phyloP scores from a whole-genome alignment of 2,329 filamentous ascomycete species.

The Colletotrichum limetticola region DNA sequence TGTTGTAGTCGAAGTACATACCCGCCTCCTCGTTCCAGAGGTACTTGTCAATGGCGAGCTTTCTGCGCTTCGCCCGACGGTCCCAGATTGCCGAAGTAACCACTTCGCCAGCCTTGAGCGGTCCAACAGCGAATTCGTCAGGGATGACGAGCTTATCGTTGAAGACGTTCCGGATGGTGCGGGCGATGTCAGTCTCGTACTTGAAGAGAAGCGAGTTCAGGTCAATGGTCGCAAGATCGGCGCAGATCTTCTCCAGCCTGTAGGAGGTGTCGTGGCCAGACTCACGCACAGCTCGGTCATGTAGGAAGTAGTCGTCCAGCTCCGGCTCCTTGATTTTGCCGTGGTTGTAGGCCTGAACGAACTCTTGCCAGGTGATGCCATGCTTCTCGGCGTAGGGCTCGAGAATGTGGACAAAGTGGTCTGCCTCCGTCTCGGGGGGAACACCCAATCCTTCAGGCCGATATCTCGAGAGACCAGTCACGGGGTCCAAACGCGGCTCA shows the following conservation, averaged over 20 bases:
- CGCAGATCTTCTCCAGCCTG: conserved; percentile 87
- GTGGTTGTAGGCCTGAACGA: conserved; percentile 89
- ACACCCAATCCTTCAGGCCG: conserved; percentile 85
- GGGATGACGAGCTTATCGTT: conserved; percentile 85
- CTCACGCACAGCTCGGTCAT: conserved; percentile 94
- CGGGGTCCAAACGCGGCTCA: conserved; percentile 80
- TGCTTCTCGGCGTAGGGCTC: conserved; percentile 87
- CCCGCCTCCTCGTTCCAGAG: conserved; percentile 92
- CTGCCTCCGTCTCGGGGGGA: conserved; percentile 89
- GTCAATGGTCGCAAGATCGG: conserved; percentile 91
- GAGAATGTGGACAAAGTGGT: conserved; percentile 86
- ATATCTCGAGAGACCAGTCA: conserved; percentile 85
- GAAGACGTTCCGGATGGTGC: conserved; percentile 86
- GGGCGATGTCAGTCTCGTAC: conserved; percentile 93
- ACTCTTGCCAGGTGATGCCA: conserved; percentile 82
- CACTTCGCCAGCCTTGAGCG: conserved; percentile 73
- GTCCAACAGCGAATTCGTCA: conserved; percentile 79
- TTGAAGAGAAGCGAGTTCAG: conserved; percentile 96
- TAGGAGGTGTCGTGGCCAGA: conserved; percentile 98
- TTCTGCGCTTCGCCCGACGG: conserved; percentile 84
- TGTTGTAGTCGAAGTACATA: conserved; percentile 99
- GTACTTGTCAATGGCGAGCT: conserved; percentile 88
- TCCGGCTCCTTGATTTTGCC: conserved; percentile 83
- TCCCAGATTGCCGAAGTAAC: conserved; percentile 93
- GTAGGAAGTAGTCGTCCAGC: conserved; percentile 93